Percentiles rank a stretch among this genome's conserved stretches.
phyloP scores from a whole-genome alignment of 2,329 filamentous ascomycete genomes.

The Clathrospora elynae region DNA sequence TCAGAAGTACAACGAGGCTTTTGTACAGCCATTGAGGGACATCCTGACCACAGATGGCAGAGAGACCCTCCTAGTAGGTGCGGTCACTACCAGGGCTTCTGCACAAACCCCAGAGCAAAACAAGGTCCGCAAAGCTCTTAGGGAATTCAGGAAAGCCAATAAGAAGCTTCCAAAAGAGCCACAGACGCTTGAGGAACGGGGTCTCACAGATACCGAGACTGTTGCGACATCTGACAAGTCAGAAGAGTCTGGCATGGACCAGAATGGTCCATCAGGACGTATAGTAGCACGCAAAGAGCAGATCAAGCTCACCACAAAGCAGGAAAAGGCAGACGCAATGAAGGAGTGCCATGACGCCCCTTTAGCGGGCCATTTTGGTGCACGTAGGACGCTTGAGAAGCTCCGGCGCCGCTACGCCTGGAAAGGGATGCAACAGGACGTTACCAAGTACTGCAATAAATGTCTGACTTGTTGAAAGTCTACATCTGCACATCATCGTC shows the following conservation, averaged over 20 bases:
- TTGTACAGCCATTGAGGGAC: background rate
- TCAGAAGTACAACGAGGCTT: constrained; percentile 1
- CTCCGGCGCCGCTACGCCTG: background rate
- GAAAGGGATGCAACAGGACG: background rate
- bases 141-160: background rate
- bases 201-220: background rate
- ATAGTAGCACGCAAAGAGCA: no score
- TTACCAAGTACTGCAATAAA: background rate
- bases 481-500: background rate
- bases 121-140: background rate
- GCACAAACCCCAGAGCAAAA: no score
- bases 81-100: no score
- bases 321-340: background rate
- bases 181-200: background rate
- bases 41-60: no score
- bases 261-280: no score
- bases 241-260: background rate
- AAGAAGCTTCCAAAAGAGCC: background rate
- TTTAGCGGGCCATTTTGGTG: background rate
- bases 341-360: background rate
- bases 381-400: background rate
- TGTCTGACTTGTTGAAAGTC: background rate
- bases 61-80: no score
- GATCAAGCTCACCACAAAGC: background rate
- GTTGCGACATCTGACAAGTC: background rate